A percentile compares a stretch with the other conserved stretches of the same genome.
phyloP scores from a whole-genome alignment of 441 rosid species.

The Erysimum cheiri region DNA sequence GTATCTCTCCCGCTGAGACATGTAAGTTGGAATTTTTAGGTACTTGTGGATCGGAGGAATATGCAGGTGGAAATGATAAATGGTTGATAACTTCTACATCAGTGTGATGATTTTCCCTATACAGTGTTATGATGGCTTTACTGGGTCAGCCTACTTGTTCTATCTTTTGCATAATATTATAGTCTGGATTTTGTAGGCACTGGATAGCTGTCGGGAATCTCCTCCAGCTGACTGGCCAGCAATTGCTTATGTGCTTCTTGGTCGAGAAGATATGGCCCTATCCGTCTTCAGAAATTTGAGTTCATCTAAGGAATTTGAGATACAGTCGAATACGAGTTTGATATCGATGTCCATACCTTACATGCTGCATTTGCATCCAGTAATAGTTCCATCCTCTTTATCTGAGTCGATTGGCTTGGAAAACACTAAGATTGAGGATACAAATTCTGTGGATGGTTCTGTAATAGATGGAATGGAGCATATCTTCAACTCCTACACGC shows the following conservation, averaged over 20 bases:
- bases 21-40: constrained; percentile 60
- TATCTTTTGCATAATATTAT: constrained; percentile 34
- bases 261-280: constrained; percentile 93
- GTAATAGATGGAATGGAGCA: constrained; percentile 98
- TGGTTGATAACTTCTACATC: constrained; percentile 18
- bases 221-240: constrained; percentile 98
- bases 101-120: constrained; percentile 13
- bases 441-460: constrained; percentile 79
- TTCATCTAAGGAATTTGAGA: constrained; percentile 69
- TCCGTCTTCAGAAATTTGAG: constrained; percentile 59
- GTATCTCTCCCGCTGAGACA: constrained; percentile 97
- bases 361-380: constrained; percentile 98
- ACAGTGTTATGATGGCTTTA: constrained; percentile 16
- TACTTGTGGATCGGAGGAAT: constrained; percentile 29
- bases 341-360: constrained; percentile 91
- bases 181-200: constrained; percentile 62
- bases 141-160: constrained; percentile 26
- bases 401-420: constrained; percentile 75
- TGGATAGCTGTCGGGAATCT: constrained; percentile 93
- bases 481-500: constrained; percentile 88
- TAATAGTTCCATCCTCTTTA: constrained; percentile 79
- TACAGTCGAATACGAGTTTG: constrained; percentile 62
- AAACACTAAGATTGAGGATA: constrained; percentile 78
- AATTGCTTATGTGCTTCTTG: constrained; percentile 92
- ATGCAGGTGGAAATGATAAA: constrained; percentile 29